phyloP scores from a whole-genome alignment of 768 basidiomycete species.

The Auricularia sp. region DNA sequence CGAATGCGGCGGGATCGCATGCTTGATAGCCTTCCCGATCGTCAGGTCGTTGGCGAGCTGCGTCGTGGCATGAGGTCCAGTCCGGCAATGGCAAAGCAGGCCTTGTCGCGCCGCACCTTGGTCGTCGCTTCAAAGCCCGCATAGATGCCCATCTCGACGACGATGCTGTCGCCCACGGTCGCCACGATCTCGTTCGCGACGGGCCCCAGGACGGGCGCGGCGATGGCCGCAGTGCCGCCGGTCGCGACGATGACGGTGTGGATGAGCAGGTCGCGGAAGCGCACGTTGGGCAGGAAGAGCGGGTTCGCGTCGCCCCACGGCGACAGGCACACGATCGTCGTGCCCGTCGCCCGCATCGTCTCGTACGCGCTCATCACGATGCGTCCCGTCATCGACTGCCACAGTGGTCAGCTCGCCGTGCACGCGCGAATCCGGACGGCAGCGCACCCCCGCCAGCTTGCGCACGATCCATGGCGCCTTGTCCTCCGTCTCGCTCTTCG shows the following conservation, averaged over 20 bases:
- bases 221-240: conserved; percentile 34
- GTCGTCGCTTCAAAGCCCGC: conserved; percentile 43
- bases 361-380: conserved; percentile 59
- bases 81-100: neutral
- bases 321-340: conserved; percentile 49
- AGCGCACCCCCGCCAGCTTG: conserved; percentile 52
- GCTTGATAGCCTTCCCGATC: conserved; percentile 38
- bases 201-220: conserved; percentile 43
- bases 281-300: conserved; percentile 50
- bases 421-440: conserved; percentile 5
- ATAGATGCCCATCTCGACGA: conserved; percentile 48
- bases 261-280: conserved; percentile 52
- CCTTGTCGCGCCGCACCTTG: conserved; percentile 21
- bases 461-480: conserved; percentile 53
- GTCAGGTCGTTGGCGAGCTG: conserved; percentile 39
- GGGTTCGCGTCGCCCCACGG: conserved; percentile 62
- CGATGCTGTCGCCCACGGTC: conserved; percentile 45
- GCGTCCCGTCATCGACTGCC: conserved; percentile 49
- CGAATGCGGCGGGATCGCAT: conserved; percentile 42
- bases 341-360: conserved; percentile 49
- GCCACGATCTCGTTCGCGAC: conserved; percentile 42
- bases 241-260: conserved; percentile 54
- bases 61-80: neutral
- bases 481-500: conserved; percentile 38
- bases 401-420: neutral